Conservation (phyloP, 2,329 filamentous ascomycete species). For the Neurospora sp. region DNA sequence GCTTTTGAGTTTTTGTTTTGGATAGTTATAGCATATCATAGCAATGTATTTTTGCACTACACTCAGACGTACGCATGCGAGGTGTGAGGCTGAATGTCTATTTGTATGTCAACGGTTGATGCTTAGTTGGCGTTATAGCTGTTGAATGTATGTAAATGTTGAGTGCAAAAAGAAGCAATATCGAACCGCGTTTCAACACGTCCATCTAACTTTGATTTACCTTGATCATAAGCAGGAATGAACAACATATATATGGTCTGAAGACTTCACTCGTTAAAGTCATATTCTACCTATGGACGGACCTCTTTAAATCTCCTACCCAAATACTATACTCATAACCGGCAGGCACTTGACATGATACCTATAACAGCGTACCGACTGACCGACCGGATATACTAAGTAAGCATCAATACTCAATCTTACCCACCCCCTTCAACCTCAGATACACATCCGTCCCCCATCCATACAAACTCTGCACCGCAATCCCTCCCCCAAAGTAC, state of each 20-base stretch:
- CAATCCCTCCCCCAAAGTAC: conserved; percentile 93
- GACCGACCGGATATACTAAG: not conserved
- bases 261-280: too few species aligned
- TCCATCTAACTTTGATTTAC: too few species aligned
- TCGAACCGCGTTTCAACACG: too few species aligned
- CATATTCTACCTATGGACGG: too few species aligned
- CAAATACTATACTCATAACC: not conserved
- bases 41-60: not conserved
- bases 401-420: conserved; percentile 29
- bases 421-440: conserved; percentile 52
- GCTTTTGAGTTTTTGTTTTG: not conserved
- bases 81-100: not conserved
- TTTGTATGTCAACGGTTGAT: not conserved
- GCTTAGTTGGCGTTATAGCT: too few species aligned
- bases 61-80: not conserved
- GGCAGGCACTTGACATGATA: not conserved
- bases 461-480: conserved; percentile 88
- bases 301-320: too few species aligned
- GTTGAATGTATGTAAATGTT: too few species aligned
- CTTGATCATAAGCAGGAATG: too few species aligned
- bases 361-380: too few species aligned
- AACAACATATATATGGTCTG: too few species aligned
- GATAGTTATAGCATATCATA: not conserved
- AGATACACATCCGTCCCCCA: conserved; percentile 74
- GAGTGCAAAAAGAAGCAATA: too few species aligned